Percentiles rank a stretch among this genome's conserved stretches.
These are phyloP conservation scores for Aspergillus sp. DNA, from an alignment of 2,329 filamentous ascomycete species.

Conservation along the genomic window DNA sequence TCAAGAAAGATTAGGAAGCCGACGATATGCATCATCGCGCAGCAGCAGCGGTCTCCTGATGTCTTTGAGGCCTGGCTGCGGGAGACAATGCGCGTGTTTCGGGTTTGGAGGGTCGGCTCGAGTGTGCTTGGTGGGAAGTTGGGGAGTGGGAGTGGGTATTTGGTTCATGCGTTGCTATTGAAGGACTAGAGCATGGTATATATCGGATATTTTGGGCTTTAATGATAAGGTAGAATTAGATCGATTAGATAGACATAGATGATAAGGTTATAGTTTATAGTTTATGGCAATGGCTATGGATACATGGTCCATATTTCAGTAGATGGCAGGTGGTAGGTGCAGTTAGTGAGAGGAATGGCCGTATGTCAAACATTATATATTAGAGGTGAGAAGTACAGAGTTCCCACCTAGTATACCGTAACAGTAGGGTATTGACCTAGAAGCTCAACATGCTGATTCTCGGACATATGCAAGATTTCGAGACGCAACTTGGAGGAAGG, in stretches of 20 bases:
- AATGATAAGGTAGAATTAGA: slow-evolving; percentile 17
- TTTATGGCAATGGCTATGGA: not conserved
- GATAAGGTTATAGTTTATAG: not conserved
- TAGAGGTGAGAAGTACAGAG: slow-evolving; percentile 20
- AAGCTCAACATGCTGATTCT: slow-evolving; percentile 19
- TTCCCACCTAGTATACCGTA: slow-evolving; percentile 10
- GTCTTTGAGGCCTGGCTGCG: slow-evolving; percentile 83
- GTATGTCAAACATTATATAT: slow-evolving; percentile 28
- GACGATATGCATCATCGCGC: slow-evolving; percentile 79
- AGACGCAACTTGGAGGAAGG: no score
- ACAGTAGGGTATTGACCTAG: slow-evolving; percentile 26
- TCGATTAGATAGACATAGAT: not conserved
- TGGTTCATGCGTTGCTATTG: slow-evolving; percentile 77
- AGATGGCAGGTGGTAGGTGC: not conserved
- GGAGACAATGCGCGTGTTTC: slow-evolving; percentile 69
- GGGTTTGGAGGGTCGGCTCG: slow-evolving; percentile 76
- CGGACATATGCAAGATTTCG: slow-evolving; percentile 20
- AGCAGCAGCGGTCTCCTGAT: slow-evolving; percentile 83
- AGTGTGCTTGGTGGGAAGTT: slow-evolving; percentile 63
- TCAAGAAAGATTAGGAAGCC: slow-evolving; percentile 33
- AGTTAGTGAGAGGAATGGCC: slow-evolving; percentile 11
- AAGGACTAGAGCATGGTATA: slow-evolving; percentile 29
- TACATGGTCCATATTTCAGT: not conserved
- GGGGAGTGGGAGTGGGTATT: slow-evolving; percentile 71
- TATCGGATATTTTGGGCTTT: not conserved